Base-by-base conservation (phyloP, 1,284 basidiomycete species). In the Amylostereum areolatum region DNA sequence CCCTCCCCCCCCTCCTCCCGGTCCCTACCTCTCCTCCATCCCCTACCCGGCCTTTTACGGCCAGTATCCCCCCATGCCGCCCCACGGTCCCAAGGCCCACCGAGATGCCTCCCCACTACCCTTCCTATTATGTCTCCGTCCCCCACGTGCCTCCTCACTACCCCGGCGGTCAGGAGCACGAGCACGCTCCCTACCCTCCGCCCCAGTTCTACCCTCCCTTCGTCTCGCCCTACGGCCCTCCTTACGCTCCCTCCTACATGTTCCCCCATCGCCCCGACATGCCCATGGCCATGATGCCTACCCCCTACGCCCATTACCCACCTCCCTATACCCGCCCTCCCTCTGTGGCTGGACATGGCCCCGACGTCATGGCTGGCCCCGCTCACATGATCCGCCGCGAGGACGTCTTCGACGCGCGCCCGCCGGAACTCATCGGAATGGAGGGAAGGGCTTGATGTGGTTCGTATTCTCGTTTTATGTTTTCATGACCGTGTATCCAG, bases 121-220 rank as follows among this genome's bases (percentile, higher is more conserved):
- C 74, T 46, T 74, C 68, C 51, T 75, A 73, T 61, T 70, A 73
- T 59, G 64, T 77, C 11, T 56, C 64, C 51, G 65, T 73, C 10
- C 72, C 68, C 30, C 62, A 18, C 18, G 18, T 69, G 50, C 73
- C 64, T 53, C 74, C 59, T 57, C 72, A 71, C 55, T 63, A 71
- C 51, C 59, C 66, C 50, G 55, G 66, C 11, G 67, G 67, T 36
- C 71, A 76, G 50, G 78, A 79, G 28, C 68, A 67, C 46, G 78
- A 79, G 55, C 66, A 69, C 28, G 54, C 56, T 53, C 62, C 62
- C 47, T 78, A 75, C 56, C 64, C 69, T 33, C 62, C 47, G 10
- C 48, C 50, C 48, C 73, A 73, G 49, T 80, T 74, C 61, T 81
- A 79, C 57, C 73, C 72, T 46, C 67, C 74, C 46, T 76, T 78